Base-by-base conservation (phyloP, 1,139 yeast genomes). In the Meyerozyma smithsonii region DNA sequence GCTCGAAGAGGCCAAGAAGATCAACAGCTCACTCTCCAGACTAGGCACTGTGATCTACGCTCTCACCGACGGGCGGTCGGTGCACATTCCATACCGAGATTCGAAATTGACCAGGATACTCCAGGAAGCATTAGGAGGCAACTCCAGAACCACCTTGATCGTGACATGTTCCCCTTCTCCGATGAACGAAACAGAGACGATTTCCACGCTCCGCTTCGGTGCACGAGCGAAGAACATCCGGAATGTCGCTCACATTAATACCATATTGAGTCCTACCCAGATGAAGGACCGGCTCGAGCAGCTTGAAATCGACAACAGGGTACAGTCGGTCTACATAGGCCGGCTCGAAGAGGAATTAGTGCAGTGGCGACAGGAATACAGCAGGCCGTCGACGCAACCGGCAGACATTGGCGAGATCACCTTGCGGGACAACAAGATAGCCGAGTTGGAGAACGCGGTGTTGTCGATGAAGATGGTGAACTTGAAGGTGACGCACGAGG, bases 41-140 rank as follows among this genome's bases (percentile, higher is more conserved):
- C 67, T 89, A 41, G 95, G 96, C 1, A 81, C 82, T 60, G 95
- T 88, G 14, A 86, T 88, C 38, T 81, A 85, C 50, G 77, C 92
- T 0, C 69, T 89, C 39, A 83, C 95, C 0, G 94, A 84, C 50
- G 76, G 81, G 3, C 78, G 73, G 47, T 67, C 81, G 2, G 66
- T 77, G 1, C 88, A 84, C 57, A 66, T 84, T 4, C 95, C 95
- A 0, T 87, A 86, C 51, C 68, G 95, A 44, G 95, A 87, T 52
- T 86, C 96, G 0, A 85, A 85, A 51, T 69, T 89, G 41, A 88
- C 97, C 0, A 69, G 95, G 44, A 80, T 89, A 11, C 62, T 89
- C 33, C 95, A 87, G 57, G 95, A 87, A 51, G 81, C 95, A 0
- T 64, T 89, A 19, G 96, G 96, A 3, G 96, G 96, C 2, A 88